Percentiles rank a stretch among this genome's conserved stretches.
phyloP scores from a whole-genome alignment of 73 alveolate species.

The Paramecium pentaurelia region DNA sequence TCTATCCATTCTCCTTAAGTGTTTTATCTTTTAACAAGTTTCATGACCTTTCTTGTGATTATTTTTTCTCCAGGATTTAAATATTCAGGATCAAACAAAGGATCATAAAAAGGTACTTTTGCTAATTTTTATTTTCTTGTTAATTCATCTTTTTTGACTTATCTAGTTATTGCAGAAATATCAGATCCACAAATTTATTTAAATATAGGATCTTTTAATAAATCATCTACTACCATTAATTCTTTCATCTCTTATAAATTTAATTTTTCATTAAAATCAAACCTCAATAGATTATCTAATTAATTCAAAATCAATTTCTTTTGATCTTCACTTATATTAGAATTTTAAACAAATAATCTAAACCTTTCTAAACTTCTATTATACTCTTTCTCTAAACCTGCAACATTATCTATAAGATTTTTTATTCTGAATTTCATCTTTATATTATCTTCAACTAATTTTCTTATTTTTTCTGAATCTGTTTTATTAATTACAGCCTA shows the following conservation, averaged over 20 bases:
- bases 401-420: slow-evolving; percentile 20
- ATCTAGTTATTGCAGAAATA: slow-evolving; percentile 27
- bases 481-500: not conserved
- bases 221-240: slow-evolving; percentile 31
- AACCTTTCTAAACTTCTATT: slow-evolving; percentile 54
- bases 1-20: slow-evolving; percentile 58
- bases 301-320: slow-evolving; percentile 31
- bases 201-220: slow-evolving; percentile 59
- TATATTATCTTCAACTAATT: slow-evolving; percentile 47
- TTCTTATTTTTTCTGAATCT: slow-evolving; percentile 53
- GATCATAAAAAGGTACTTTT: slow-evolving; percentile 35
- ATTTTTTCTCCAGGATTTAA: slow-evolving; percentile 51
- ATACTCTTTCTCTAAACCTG: slow-evolving; percentile 41
- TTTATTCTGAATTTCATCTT: slow-evolving; percentile 47
- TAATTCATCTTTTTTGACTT: slow-evolving; percentile 50
- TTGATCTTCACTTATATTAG: slow-evolving; percentile 51
- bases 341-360: slow-evolving; percentile 22
- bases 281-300: slow-evolving; percentile 37
- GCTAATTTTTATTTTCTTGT: slow-evolving; percentile 43
- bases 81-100: slow-evolving; percentile 55
- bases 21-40: slow-evolving; percentile 44
- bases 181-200: slow-evolving; percentile 49
- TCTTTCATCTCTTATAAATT: slow-evolving; percentile 51
- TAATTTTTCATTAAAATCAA: slow-evolving; percentile 41
- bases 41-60: slow-evolving; percentile 50